These are phyloP conservation scores for Gracilaria gracilis DNA, from an alignment of 23 red algal species.

Conservation along the genomic window DNA sequence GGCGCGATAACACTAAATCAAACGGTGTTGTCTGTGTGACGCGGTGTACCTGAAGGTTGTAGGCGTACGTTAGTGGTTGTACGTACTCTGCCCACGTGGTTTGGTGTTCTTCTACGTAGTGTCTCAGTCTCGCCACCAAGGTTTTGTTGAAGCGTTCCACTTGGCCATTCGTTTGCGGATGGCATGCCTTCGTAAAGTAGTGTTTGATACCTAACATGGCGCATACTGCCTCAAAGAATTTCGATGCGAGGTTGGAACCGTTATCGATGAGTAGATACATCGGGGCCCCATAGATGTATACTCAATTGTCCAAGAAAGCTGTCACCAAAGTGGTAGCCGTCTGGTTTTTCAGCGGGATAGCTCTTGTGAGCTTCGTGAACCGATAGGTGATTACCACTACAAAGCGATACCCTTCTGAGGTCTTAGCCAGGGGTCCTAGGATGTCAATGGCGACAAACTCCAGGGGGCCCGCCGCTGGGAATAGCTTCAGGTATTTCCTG, in stretches of 20 bases:
- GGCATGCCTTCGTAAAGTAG: conserved; percentile 13
- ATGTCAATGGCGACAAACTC: conserved; percentile 47
- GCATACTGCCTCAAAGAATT: conserved; percentile 25
- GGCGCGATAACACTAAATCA: not conserved
- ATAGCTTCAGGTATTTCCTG: conserved; percentile 16
- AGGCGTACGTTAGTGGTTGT: conserved; percentile 13
- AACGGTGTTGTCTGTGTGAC: conserved; percentile 6
- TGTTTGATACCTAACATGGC: conserved; percentile 27
- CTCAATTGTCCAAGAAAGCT: conserved; percentile 28
- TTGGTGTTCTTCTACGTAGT: conserved; percentile 42
- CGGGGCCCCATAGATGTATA: conserved; percentile 15
- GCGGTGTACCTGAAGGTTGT: conserved; percentile 48
- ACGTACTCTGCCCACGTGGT: conserved; percentile 15
- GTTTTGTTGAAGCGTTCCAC: conserved; percentile 48
- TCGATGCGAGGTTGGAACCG: conserved; percentile 29
- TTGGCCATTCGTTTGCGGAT: conserved; percentile 32
- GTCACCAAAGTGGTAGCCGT: not conserved
- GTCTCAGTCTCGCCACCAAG: not conserved
- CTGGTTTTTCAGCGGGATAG: not conserved
- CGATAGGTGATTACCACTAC: conserved; percentile 47
- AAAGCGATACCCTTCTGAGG: conserved; percentile 4
- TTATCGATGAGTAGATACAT: conserved; percentile 32
- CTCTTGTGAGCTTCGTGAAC: conserved; percentile 12
- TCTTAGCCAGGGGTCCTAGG: conserved; percentile 7
- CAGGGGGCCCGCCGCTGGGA: conserved; percentile 33